Conservation (phyloP, 495 filamentous ascomycete genomes). For the Achaetomiella virescens region DNA sequence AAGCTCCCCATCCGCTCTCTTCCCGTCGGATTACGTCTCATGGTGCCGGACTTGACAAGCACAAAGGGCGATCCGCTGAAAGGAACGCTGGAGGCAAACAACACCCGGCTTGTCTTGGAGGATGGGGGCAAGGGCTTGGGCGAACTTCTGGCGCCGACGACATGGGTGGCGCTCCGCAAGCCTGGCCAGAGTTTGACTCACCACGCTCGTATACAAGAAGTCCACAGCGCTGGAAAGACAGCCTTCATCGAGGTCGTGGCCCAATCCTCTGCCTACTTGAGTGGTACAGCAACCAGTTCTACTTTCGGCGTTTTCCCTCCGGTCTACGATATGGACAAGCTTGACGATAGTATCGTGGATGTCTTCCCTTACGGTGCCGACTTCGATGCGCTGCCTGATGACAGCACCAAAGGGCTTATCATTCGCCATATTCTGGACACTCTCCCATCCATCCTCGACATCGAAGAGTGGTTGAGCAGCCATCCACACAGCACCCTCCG, state of each 20-base stretch:
- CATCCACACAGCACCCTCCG: constrained; percentile 41
- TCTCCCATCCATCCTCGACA: constrained; percentile 59
- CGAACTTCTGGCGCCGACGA: background rate
- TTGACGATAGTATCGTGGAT: constrained; percentile 39
- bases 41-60: constrained; percentile 14
- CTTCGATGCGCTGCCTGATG: constrained; percentile 26
- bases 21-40: constrained; percentile 19
- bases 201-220: constrained; percentile 3
- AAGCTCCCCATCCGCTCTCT: constrained; percentile 20
- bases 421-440: constrained; percentile 59
- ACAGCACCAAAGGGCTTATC: constrained; percentile 42
- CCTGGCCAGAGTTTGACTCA: background rate
- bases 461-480: constrained; percentile 53
- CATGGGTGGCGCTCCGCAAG: constrained; percentile 20
- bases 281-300: background rate
- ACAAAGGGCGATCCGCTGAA: background rate
- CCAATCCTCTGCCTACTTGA: background rate
- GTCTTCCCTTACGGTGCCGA: constrained; percentile 29
- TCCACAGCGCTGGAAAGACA: background rate
- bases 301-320: background rate
- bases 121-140: background rate
- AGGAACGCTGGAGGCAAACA: constrained; percentile 2
- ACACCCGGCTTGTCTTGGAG: constrained; percentile 10
- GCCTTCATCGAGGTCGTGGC: constrained; percentile 8
- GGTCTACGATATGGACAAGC: background rate